phyloP scores from a whole-genome alignment of 495 filamentous ascomycete genomes.

The Talaromyces trachyspermus region DNA sequence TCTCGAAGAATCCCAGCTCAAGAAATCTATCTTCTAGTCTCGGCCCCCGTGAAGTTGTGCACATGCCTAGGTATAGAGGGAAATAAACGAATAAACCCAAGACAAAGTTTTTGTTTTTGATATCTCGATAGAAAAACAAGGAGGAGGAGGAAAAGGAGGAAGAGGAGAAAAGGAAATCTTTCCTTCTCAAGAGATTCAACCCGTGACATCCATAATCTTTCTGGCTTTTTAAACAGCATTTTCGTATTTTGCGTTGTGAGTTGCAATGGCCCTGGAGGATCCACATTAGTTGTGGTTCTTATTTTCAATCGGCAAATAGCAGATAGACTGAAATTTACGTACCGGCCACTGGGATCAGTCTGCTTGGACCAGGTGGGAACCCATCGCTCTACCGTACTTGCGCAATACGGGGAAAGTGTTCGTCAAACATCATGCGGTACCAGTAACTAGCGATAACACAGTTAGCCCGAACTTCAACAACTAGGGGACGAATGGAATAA shows the following conservation, averaged over 20 bases:
- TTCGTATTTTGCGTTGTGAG: slow-evolving; percentile 63
- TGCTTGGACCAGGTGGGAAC: slow-evolving; percentile 96
- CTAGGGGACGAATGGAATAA: not conserved
- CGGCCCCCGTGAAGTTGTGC: too few relatives aligned
- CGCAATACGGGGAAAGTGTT: slow-evolving; percentile 94
- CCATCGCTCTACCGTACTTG: slow-evolving; percentile 91
- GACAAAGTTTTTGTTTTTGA: too few relatives aligned
- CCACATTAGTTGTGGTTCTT: not conserved
- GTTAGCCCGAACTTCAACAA: not conserved
- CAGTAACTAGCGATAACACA: slow-evolving; percentile 54
- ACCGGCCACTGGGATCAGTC: slow-evolving; percentile 90
- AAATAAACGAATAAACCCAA: too few relatives aligned
- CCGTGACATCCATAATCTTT: too few relatives aligned
- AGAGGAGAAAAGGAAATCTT: too few relatives aligned
- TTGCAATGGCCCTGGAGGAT: slow-evolving; percentile 54
- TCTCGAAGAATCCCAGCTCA: too few relatives aligned
- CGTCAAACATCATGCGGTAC: slow-evolving; percentile 97
- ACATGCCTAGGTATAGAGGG: too few relatives aligned
- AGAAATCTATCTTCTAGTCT: too few relatives aligned
- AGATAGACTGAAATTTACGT: slow-evolving; percentile 23
- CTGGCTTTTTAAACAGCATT: slow-evolving; percentile 17
- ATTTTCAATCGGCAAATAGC: not conserved
- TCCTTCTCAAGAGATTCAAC: too few relatives aligned
- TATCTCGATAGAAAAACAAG: too few relatives aligned
- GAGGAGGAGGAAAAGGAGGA: too few relatives aligned